Evolutionary conservation across 345 rosid genomes (phyloP).

Genomic region (Syzygium jambos): DNA sequence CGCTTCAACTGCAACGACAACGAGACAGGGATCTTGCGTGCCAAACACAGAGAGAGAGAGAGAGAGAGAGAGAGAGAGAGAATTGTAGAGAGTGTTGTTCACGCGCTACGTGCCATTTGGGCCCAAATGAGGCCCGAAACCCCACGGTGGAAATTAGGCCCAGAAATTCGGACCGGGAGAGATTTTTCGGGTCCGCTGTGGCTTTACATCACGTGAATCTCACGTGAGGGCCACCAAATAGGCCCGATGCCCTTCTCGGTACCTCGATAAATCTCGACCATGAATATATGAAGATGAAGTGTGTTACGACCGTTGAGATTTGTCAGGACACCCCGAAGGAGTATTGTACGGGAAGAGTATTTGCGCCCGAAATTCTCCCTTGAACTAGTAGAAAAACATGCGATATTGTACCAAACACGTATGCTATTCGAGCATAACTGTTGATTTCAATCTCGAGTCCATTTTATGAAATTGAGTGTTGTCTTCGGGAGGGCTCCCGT

Average conservation of each 20-base stretch:
- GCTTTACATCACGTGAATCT: neutral
- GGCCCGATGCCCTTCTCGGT: neutral
- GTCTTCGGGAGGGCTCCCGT: neutral
- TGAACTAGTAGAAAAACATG: neutral
- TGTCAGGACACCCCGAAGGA: neutral
- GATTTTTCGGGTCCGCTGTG: neutral
- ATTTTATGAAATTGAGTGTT: neutral
- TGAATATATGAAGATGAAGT: neutral
- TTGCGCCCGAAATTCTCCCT: neutral
- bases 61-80: neutral
- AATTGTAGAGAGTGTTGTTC: neutral
- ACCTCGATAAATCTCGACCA: neutral
- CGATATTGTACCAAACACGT: fast-evolving
- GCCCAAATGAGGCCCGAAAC: neutral
- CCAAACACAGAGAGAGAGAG: too few species aligned
- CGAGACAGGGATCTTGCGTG: neutral
- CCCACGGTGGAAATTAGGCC: neutral
- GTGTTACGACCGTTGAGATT: neutral
- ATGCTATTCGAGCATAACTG: neutral
- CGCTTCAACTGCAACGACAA: neutral
- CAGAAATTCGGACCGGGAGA: neutral
- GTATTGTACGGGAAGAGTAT: fast-evolving
- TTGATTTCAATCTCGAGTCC: fast-evolving
- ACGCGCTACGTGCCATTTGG: neutral
- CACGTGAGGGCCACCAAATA: neutral